A percentile compares a stretch with the other conserved stretches of the same genome.
phyloP scores from a whole-genome alignment of 192 early-diverging fungal species.

The Backusella sp. region DNA sequence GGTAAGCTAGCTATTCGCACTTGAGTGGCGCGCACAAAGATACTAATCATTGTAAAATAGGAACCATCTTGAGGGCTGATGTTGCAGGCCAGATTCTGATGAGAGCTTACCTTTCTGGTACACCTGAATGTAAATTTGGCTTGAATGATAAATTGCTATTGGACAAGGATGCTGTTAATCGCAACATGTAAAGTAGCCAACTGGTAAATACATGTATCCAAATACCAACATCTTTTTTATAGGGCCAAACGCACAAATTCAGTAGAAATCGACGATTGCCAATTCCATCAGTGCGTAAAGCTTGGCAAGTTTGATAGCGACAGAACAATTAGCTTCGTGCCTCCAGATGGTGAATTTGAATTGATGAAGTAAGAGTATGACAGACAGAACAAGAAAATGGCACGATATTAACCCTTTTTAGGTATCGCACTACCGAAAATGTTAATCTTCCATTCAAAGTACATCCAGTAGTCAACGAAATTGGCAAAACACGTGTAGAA shows the following conservation, averaged over 20 bases:
- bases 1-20: constrained; percentile 14
- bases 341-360: constrained; percentile 95
- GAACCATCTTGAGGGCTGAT: constrained; percentile 82
- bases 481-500: constrained; percentile 77
- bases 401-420: constrained; percentile 16
- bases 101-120: constrained; percentile 95
- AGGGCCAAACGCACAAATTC: constrained; percentile 45
- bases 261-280: constrained; percentile 95
- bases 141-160: constrained; percentile 93
- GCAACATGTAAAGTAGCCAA: constrained; percentile 28
- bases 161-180: constrained; percentile 64
- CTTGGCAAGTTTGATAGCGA: constrained; percentile 90
- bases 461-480: constrained; percentile 88
- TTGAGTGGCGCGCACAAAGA: neutral
- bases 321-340: constrained; percentile 95
- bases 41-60: constrained; percentile 34
- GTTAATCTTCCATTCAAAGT: constrained; percentile 96
- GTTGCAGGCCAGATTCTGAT: constrained; percentile 90
- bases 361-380: constrained; percentile 72
- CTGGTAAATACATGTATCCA: too few relatives aligned
- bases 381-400: neutral
- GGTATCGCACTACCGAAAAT: constrained; percentile 92
- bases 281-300: constrained; percentile 99
- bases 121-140: constrained; percentile 97
- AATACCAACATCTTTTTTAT: neutral